A percentile compares a stretch with the other conserved stretches of the same genome.
phyloP scores from a whole-genome alignment of 2,329 filamentous ascomycete species.

The Nectriaceae sp. region DNA sequence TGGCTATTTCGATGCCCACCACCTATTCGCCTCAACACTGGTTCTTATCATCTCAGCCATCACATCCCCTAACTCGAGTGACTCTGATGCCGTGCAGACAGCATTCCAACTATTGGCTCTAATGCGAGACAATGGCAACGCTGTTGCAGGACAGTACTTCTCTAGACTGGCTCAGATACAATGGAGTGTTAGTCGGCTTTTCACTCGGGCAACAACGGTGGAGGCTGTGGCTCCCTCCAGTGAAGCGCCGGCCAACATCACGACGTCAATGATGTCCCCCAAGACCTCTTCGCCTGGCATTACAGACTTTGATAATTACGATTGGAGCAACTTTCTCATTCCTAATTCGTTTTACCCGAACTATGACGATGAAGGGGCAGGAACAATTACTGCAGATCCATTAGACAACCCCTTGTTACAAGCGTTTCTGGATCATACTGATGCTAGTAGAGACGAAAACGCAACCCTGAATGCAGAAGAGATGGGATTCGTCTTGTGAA shows the following conservation, averaged over 20 bases:
- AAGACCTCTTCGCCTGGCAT: background rate
- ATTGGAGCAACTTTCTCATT: constrained; percentile 13
- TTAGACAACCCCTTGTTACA: constrained; percentile 14
- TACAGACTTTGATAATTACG: constrained; percentile 7
- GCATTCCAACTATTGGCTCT: constrained; percentile 13
- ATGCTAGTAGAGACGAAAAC: constrained; percentile 9
- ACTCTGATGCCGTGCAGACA: constrained; percentile 16
- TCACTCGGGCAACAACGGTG: constrained; percentile 1
- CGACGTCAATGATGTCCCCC: background rate
- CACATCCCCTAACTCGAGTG: constrained; percentile 12
- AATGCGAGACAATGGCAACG: constrained; percentile 15
- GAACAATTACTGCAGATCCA: constrained; percentile 7
- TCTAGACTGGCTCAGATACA: constrained; percentile 12
- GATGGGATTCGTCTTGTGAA: constrained; percentile 5
- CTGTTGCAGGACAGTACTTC: constrained; percentile 11
- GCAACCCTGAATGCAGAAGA: constrained; percentile 4
- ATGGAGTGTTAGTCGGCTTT: constrained; percentile 12
- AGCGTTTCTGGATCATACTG: constrained; percentile 14
- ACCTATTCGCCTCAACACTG: constrained; percentile 14
- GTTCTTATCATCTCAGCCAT: constrained; percentile 17
- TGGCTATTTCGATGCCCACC: constrained; percentile 15
- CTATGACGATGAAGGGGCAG: constrained; percentile 5
- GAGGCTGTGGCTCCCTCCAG: background rate
- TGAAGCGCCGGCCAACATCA: background rate
- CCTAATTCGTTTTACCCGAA: constrained; percentile 6